phyloP scores from a whole-genome alignment of 2,329 filamentous ascomycete species.

The Nothophaeocryptopus gaeumannii region DNA sequence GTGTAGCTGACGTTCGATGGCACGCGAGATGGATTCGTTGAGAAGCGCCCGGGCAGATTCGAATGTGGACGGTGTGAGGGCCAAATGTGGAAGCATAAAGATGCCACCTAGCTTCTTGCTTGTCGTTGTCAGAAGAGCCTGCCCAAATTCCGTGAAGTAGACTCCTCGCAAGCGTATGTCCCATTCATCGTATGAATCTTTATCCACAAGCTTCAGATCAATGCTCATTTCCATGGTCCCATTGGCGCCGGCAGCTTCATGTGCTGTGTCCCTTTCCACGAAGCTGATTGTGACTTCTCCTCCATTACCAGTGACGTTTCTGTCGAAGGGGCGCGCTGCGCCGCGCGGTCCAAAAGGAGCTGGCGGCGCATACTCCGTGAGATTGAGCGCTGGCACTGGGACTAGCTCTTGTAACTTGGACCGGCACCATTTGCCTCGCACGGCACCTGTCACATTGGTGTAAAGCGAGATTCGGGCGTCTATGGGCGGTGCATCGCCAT shows the following conservation, averaged over 20 bases:
- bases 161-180: conserved; percentile 78
- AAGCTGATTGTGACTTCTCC: conserved; percentile 70
- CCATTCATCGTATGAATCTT: conserved; percentile 69
- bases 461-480: conserved; percentile 57
- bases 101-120: conserved; percentile 92
- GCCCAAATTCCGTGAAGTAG: conserved; percentile 79
- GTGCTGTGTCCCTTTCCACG: conserved; percentile 49
- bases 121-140: conserved; percentile 78
- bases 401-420: conserved; percentile 50
- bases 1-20: conserved; percentile 63
- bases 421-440: conserved; percentile 73
- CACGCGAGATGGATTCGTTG: conserved; percentile 67
- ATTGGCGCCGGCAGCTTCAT: conserved; percentile 39
- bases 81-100: conserved; percentile 81
- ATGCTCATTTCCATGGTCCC: conserved; percentile 67
- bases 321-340: conserved; percentile 59
- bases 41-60: conserved; percentile 55
- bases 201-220: conserved; percentile 69
- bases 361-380: conserved; percentile 58
- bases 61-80: conserved; percentile 57
- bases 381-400: conserved; percentile 45
- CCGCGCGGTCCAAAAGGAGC: conserved; percentile 61
- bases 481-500: conserved; percentile 37
- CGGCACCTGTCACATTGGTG: conserved; percentile 72
- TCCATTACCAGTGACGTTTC: conserved; percentile 73